Evolutionary conservation across 352 stramenopile genomes (phyloP).

Genomic region (Nothophytophthora sp.): DNA sequence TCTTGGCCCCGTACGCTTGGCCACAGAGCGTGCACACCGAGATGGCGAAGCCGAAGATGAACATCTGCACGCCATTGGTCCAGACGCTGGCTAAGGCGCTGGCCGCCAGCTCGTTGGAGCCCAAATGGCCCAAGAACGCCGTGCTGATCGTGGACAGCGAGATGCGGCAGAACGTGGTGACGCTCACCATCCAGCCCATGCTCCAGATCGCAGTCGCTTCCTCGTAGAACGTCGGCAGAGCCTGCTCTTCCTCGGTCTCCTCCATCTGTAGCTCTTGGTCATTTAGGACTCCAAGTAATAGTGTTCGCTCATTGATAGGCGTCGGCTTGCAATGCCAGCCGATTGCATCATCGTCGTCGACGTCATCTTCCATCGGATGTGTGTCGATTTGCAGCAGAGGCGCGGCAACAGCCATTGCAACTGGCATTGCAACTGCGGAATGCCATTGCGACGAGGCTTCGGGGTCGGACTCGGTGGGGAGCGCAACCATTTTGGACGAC

Average conservation of each 20-base stretch:
- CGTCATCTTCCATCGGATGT: slow-evolving; percentile 17
- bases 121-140: slow-evolving; percentile 77
- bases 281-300: slow-evolving; percentile 6
- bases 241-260: slow-evolving; percentile 16
- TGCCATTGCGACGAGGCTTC: no score
- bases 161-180: slow-evolving; percentile 81
- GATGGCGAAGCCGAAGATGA: slow-evolving; percentile 80
- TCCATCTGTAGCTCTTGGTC: slow-evolving; percentile 12
- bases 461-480: no score
- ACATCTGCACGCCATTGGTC: slow-evolving; percentile 80
- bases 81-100: slow-evolving; percentile 76
- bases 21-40: slow-evolving; percentile 81
- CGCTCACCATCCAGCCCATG: slow-evolving; percentile 85
- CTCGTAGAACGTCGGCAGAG: slow-evolving; percentile 37
- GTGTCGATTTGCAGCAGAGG: slow-evolving; percentile 19
- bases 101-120: slow-evolving; percentile 73
- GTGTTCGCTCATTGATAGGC: slow-evolving; percentile 3
- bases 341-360: slow-evolving; percentile 12
- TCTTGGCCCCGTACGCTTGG: slow-evolving; percentile 78
- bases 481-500: no score
- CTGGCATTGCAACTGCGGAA: no score
- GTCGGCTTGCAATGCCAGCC: slow-evolving; percentile 19
- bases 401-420: no score
- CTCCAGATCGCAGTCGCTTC: slow-evolving; percentile 74
- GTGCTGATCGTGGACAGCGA: slow-evolving; percentile 77